Conservation (phyloP, 2,329 filamentous ascomycete species). For the Thelonectria rubi region DNA sequence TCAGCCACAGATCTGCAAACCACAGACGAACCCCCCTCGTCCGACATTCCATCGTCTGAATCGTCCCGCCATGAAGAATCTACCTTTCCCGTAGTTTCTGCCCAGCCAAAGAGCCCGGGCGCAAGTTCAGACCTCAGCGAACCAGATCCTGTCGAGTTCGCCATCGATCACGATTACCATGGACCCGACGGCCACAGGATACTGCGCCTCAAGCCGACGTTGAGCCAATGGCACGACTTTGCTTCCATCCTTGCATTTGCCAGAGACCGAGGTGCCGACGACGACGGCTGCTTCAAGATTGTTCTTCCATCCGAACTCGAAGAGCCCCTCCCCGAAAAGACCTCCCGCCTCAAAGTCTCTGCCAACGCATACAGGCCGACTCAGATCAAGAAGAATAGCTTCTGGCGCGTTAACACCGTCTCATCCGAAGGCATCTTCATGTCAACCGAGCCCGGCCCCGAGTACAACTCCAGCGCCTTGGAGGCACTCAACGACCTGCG, state of each 20-base stretch:
- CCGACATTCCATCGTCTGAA: constrained; percentile 7
- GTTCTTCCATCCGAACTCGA: constrained; percentile 45
- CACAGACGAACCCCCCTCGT: constrained; percentile 8
- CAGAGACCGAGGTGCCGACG: constrained; percentile 42
- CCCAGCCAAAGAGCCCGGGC: constrained; percentile 24
- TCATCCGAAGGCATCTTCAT: constrained; percentile 47
- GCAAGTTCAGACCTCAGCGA: constrained; percentile 42
- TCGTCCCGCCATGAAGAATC: constrained; percentile 14
- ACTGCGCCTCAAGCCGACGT: constrained; percentile 48
- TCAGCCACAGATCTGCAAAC: constrained; percentile 14
- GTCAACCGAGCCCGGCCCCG: constrained; percentile 36
- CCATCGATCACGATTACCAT: constrained; percentile 47
- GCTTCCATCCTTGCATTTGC: constrained; percentile 48
- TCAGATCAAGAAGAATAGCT: constrained; percentile 47
- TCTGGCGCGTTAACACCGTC: constrained; percentile 50
- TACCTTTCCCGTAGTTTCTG: constrained; percentile 9
- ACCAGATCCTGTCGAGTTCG: constrained; percentile 25
- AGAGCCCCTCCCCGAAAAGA: constrained; percentile 46
- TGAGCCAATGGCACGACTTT: constrained; percentile 50
- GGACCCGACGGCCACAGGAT: constrained; percentile 43
- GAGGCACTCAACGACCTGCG: constrained; percentile 47
- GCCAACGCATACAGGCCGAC: constrained; percentile 51
- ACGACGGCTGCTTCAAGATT: constrained; percentile 52
- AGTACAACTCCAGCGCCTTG: constrained; percentile 39
- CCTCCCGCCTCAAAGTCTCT: constrained; percentile 39